phyloP scores from a whole-genome alignment of 257 asterid species.

The Gentiana macrophylla region DNA sequence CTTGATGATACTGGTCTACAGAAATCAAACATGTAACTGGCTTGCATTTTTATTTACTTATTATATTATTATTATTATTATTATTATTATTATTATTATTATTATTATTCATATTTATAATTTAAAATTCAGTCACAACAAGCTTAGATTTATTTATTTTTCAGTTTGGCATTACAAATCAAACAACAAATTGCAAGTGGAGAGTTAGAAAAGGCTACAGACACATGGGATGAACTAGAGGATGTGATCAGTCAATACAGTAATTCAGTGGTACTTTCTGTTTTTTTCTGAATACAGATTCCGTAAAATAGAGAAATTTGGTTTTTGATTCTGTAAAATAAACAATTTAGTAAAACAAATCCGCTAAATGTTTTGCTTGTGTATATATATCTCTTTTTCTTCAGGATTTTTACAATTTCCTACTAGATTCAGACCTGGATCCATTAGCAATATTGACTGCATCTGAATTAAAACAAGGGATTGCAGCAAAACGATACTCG shows the following conservation, averaged over 20 bases:
- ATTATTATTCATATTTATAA: not conserved
- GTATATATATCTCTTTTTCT: no score
- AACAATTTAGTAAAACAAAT: no score
- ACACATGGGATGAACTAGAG: constrained; percentile 57
- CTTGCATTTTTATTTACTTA: not conserved
- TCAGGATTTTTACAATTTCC: constrained; percentile 87
- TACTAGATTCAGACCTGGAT: constrained; percentile 65
- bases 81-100: not conserved
- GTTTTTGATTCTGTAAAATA: no score
- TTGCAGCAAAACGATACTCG: constrained; percentile 42
- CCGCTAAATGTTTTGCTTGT: no score
- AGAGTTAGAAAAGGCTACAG: constrained; percentile 51
- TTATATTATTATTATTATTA: no score
- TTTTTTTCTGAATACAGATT: not conserved
- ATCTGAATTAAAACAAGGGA: constrained; percentile 34
- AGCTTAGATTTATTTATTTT: constrained; percentile 1
- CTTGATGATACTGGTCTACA: constrained; percentile 54
- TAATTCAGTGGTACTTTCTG: constrained; percentile 51
- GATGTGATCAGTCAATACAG: constrained; percentile 30
- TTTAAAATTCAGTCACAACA: not conserved
- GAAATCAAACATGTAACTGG: constrained; percentile 57
- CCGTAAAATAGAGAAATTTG: no score
- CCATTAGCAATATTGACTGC: constrained; percentile 44
- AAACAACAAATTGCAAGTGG: constrained; percentile 40
- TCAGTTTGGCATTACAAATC: constrained; percentile 60